Evolutionary conservation across 768 basidiomycete species (phyloP).

Genomic region (Suillus bovinus): DNA sequence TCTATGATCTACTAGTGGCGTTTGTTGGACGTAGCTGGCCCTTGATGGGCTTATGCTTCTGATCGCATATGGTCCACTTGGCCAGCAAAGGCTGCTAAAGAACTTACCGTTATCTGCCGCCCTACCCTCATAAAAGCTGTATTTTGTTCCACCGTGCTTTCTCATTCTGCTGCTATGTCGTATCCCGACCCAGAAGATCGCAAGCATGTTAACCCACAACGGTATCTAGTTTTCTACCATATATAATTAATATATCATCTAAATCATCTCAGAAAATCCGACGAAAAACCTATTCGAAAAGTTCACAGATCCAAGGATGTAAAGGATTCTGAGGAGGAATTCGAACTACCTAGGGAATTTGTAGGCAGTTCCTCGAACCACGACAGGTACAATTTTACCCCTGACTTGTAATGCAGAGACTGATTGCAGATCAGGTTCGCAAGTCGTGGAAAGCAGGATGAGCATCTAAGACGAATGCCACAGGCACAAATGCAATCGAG

Average conservation of each 20-base stretch:
- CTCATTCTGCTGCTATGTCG: neutral
- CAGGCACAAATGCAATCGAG: neutral
- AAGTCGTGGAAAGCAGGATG: neutral
- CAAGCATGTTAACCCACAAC: neutral
- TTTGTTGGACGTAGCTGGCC: neutral
- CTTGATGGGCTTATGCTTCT: neutral
- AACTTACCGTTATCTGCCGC: neutral
- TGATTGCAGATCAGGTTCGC: neutral
- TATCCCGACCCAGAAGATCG: neutral
- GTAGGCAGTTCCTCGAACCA: neutral
- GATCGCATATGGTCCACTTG: neutral
- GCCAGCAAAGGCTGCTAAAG: neutral
- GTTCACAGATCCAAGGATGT: neutral
- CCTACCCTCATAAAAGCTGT: slow-evolving; percentile 22
- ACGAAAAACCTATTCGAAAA: neutral
- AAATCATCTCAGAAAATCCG: neutral
- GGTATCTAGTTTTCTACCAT: neutral
- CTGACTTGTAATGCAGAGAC: neutral
- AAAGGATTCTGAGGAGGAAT: neutral
- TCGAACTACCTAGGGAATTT: neutral
- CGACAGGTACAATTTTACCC: neutral
- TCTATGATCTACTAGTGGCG: neutral
- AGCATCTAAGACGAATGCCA: neutral
- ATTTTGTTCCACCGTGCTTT: neutral
- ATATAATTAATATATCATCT: neutral